phyloP scores from a whole-genome alignment of 805 yeast species.

The Saccharomycopsis sp. region DNA sequence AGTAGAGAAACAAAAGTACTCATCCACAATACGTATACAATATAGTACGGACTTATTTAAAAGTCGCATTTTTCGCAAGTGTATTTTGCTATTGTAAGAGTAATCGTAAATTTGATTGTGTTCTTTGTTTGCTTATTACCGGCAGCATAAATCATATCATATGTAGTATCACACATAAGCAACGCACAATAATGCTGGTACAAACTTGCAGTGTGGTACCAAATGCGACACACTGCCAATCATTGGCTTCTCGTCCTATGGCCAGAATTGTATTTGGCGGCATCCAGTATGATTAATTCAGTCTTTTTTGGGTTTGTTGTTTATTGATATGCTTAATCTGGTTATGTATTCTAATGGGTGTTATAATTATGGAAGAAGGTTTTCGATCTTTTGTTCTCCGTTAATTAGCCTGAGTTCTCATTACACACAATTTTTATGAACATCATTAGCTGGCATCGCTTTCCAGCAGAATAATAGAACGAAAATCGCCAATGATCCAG shows the following conservation, averaged over 20 bases:
- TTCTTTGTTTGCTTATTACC: background rate
- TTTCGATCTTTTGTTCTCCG: background rate
- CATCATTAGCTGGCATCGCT: background rate
- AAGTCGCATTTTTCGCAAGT: background rate
- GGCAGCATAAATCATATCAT: background rate
- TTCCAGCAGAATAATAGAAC: background rate
- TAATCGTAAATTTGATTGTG: background rate
- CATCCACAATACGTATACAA: background rate
- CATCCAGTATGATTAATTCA: background rate
- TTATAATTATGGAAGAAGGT: background rate
- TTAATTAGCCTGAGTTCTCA: background rate
- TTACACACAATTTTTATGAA: background rate
- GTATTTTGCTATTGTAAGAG: background rate
- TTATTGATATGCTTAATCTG: background rate
- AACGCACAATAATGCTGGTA: too few relatives aligned
- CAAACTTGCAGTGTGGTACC: too few relatives aligned
- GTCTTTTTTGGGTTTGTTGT: background rate
- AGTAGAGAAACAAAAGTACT: background rate
- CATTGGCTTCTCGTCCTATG: background rate
- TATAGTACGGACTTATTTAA: background rate
- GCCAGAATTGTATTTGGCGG: background rate
- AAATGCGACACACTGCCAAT: too few relatives aligned
- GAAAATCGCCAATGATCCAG: background rate
- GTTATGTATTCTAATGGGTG: background rate
- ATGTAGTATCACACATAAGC: background rate